A percentile compares a stretch with the other conserved stretches of the same genome.
These are phyloP conservation scores for Irpex rosettiformis DNA, from an alignment of 1,284 basidiomycete species.

Conservation along the genomic window DNA sequence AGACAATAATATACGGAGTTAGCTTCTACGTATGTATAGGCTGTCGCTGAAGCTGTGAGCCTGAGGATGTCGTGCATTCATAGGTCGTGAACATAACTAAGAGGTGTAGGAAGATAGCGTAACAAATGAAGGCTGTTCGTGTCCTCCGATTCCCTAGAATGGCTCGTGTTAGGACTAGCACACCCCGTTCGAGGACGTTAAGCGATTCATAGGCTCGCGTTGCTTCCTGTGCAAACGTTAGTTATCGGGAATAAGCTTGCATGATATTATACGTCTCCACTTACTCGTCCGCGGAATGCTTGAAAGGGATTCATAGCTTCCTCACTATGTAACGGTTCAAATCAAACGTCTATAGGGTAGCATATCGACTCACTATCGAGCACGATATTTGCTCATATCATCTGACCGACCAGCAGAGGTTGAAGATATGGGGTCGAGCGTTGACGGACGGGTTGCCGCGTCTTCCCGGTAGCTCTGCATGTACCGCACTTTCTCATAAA, in stretches of 20 bases:
- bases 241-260: constrained; percentile 3
- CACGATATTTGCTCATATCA: constrained; percentile 86
- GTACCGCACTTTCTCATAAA: constrained; percentile 96
- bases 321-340: constrained; percentile 41
- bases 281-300: constrained; percentile 88
- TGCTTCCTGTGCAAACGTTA: constrained; percentile 66
- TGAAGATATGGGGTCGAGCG: constrained; percentile 65
- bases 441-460: constrained; percentile 46
- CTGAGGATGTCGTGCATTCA: constrained; percentile 57
- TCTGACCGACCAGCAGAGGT: constrained; percentile 43
- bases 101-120: constrained; percentile 75
- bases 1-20: not conserved
- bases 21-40: constrained; percentile 32
- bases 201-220: constrained; percentile 87
- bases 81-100: constrained; percentile 80
- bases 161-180: constrained; percentile 81
- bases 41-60: constrained; percentile 44
- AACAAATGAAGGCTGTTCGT: constrained; percentile 78
- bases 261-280: constrained; percentile 29
- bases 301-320: constrained; percentile 98
- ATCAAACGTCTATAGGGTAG: not conserved
- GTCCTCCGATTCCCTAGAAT: constrained; percentile 88
- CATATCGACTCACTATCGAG: constrained; percentile 55
- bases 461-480: constrained; percentile 92
- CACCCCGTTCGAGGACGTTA: constrained; percentile 88